Base-by-base conservation (phyloP, 306 rosid genomes). In the Geum urbanum region DNA sequence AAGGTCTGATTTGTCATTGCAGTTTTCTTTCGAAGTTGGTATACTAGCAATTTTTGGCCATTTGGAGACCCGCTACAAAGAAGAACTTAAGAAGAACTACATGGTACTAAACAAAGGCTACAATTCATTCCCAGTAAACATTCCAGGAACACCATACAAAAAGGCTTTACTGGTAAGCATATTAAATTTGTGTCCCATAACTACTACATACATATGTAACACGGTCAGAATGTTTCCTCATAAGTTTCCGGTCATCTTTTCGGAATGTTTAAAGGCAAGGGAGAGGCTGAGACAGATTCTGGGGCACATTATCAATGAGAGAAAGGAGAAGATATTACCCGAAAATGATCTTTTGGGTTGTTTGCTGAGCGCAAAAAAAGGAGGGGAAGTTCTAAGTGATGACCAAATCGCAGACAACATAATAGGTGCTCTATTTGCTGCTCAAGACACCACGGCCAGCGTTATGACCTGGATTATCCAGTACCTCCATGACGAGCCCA, bases 361-460 rank as follows among this genome's bases (percentile, higher is more conserved):
- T 78, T 60, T 94, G 4, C 16, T 90, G 82, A 84, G 81, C 70
- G 85, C 89, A 73, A 87, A 56, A 66, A 77, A 89, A 44, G 87
- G 73, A 3, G 95, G 89, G 20, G 73, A 80, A 75, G 76, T 49
- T 19, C 78, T 94, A 51, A 85, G 69, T 7, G 89, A 88, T 57
- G 87, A 88, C 27, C 87, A 90, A 79, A 90, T 94, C 27, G 88
- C 85, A 10, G 98, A 90, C 80, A 92, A 92, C 80, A 82, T 90
- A 45, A 90, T 92, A 62, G 98, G 97, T 44, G 97, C 90, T 53
- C 81, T 94, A 32, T 94, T 94, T 77, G 98, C 98, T 66, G 97
- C 98, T 70, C 94, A 84, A 49, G 98, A 94, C 78, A 94, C 98
- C 9, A 94, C 98, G 22, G 98, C 98, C 16, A 90, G 86, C 73